Conservation (phyloP, 2,329 filamentous ascomycete species). For the Claviceps maximensis region DNA sequence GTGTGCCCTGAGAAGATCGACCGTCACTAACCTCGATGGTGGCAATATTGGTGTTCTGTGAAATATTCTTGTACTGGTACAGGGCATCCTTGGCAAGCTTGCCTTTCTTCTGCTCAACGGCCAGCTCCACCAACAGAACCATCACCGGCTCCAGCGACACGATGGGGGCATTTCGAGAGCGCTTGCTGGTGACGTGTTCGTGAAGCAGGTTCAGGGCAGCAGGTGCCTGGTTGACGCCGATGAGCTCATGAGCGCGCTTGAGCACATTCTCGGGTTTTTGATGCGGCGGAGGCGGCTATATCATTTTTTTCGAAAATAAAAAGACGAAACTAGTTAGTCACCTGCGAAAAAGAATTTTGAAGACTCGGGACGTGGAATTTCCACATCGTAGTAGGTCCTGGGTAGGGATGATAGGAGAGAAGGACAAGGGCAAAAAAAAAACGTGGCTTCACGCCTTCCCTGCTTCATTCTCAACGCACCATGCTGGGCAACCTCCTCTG, state of each 20-base stretch:
- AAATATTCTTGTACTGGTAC: slow-evolving; percentile 99
- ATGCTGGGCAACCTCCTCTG: slow-evolving; percentile 41
- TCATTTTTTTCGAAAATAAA: neutral
- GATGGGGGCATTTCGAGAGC: slow-evolving; percentile 94
- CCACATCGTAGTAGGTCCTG: slow-evolving; percentile 5
- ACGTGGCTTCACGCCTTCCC: slow-evolving; percentile 8
- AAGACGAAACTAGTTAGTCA: neutral
- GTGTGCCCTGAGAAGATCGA: neutral
- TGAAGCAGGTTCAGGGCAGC: slow-evolving; percentile 90
- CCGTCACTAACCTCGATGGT: slow-evolving; percentile 71
- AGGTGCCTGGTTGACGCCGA: slow-evolving; percentile 86
- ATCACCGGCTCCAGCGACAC: slow-evolving; percentile 94
- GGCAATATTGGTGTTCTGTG: slow-evolving; percentile 94
- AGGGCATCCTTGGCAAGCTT: slow-evolving; percentile 97
- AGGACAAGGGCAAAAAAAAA: slow-evolving; percentile 3
- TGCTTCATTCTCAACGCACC: slow-evolving; percentile 19
- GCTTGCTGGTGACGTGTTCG: slow-evolving; percentile 98
- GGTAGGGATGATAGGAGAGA: slow-evolving; percentile 5
- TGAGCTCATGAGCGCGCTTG: slow-evolving; percentile 96
- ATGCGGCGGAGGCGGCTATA: slow-evolving; percentile 83
- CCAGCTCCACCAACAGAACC: slow-evolving; percentile 92
- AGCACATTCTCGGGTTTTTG: slow-evolving; percentile 99
- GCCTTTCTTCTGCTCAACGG: slow-evolving; percentile 93
- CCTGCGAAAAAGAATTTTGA: neutral
- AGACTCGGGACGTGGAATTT: slow-evolving; percentile 10